These are phyloP conservation scores for Lyophyllum decastes DNA, from an alignment of 768 basidiomycete genomes.

Conservation along the genomic window DNA sequence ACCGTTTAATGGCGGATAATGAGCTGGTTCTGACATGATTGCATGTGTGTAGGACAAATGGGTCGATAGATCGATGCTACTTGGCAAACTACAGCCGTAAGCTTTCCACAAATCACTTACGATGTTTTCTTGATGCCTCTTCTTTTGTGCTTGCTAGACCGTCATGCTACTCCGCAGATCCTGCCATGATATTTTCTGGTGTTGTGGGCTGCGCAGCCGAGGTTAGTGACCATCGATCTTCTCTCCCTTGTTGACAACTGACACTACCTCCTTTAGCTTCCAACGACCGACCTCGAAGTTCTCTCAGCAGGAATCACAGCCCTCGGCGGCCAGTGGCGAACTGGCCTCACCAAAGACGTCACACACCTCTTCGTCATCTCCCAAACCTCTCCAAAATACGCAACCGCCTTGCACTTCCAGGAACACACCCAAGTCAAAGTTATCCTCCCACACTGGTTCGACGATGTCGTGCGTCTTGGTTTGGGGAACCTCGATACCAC, in stretches of 20 bases:
- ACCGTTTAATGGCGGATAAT: neutral
- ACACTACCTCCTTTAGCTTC: slow-evolving; percentile 41
- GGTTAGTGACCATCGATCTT: slow-evolving; percentile 34
- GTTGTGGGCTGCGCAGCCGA: slow-evolving; percentile 73
- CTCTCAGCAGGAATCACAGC: slow-evolving; percentile 72
- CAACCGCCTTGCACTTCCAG: slow-evolving; percentile 57
- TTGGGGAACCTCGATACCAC: slow-evolving; percentile 47
- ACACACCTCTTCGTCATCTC: slow-evolving; percentile 81
- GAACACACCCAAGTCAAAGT: slow-evolving; percentile 61
- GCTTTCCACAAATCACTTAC: slow-evolving; percentile 19
- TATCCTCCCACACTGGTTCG: slow-evolving; percentile 92
- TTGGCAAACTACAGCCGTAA: slow-evolving; percentile 59
- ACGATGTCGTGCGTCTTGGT: slow-evolving; percentile 69
- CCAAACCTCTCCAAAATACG: slow-evolving; percentile 52
- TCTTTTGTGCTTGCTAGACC: slow-evolving; percentile 33
- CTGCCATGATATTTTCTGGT: slow-evolving; percentile 80
- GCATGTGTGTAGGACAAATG: slow-evolving; percentile 49
- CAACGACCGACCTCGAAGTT: slow-evolving; percentile 66
- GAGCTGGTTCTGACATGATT: neutral
- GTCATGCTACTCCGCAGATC: slow-evolving; percentile 74
- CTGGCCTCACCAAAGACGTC: slow-evolving; percentile 77
- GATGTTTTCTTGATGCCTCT: neutral
- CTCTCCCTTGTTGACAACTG: neutral
- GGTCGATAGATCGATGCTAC: slow-evolving; percentile 66
- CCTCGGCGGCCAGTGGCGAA: slow-evolving; percentile 82